Conservation (phyloP, 164 flowering plant genomes). For the Annona cherimola region DNA sequence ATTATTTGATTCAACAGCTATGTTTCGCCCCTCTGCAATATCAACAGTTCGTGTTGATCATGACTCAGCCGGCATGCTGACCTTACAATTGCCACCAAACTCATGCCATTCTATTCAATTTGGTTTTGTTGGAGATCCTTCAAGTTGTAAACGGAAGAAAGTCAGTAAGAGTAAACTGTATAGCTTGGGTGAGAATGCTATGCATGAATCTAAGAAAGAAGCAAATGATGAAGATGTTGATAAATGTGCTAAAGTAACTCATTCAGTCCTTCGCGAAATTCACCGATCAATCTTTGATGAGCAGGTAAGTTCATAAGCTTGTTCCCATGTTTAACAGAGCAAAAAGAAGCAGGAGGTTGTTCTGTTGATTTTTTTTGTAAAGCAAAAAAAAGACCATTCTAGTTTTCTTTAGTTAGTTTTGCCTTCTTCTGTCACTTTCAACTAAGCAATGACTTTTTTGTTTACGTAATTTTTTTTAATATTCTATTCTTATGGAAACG, state of each 20-base stretch:
- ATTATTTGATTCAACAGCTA: conserved; percentile 38
- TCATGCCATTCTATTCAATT: conserved; percentile 64
- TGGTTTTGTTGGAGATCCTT: conserved; percentile 48
- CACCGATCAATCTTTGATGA: conserved; percentile 84
- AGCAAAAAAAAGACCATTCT: neutral
- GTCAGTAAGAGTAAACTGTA: conserved; percentile 15
- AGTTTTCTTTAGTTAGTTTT: no score
- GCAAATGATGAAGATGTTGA: conserved; percentile 39
- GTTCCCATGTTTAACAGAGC: neutral
- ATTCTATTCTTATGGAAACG: neutral
- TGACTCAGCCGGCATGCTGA: conserved; percentile 85
- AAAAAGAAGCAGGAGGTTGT: neutral
- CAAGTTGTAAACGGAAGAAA: conserved; percentile 20
- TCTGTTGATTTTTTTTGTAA: conserved; percentile 2
- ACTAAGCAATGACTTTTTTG: neutral
- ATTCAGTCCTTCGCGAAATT: conserved; percentile 61
- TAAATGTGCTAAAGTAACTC: conserved; percentile 48
- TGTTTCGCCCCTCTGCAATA: conserved; percentile 51
- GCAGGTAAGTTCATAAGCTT: conserved; percentile 39
- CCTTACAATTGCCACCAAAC: conserved; percentile 60
- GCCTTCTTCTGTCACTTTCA: no score
- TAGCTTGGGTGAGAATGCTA: conserved; percentile 17
- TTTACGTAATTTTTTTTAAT: no score
- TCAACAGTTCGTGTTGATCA: conserved; percentile 74
- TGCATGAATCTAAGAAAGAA: conserved; percentile 38